Conservation (phyloP, 371 early-diverging fungal genomes). For the Smittium culicis region DNA sequence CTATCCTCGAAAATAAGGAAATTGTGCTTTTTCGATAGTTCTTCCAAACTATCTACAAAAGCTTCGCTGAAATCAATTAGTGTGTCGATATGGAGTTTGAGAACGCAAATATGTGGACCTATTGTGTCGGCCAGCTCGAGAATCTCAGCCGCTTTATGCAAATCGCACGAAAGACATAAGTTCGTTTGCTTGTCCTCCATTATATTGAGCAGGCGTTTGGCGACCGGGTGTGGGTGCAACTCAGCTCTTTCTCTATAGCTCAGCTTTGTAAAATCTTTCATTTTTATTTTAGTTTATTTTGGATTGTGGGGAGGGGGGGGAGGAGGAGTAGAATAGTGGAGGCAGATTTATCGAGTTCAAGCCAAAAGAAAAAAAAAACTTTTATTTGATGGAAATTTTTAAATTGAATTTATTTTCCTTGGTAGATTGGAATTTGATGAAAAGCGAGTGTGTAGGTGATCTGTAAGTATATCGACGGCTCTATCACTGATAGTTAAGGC, state of each 20-base stretch:
- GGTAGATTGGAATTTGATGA: no score
- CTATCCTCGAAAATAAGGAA: slow-evolving; percentile 96
- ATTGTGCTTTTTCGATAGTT: slow-evolving; percentile 66
- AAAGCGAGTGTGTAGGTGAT: no score
- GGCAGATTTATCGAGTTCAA: no score
- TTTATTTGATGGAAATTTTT: no score
- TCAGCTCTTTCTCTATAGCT: slow-evolving; percentile 23
- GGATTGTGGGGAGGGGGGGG: no score
- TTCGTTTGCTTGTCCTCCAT: slow-evolving; percentile 89
- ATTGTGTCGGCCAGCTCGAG: slow-evolving; percentile 69
- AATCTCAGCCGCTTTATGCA: slow-evolving; percentile 71
- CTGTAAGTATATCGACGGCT: no score
- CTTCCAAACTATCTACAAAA: slow-evolving; percentile 50
- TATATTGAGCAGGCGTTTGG: slow-evolving; percentile 53
- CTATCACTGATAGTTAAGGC: no score
- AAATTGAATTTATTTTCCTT: no score
- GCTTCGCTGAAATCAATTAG: slow-evolving; percentile 80
- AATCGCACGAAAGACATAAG: slow-evolving; percentile 78
- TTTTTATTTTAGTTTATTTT: no score
- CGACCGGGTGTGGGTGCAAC: slow-evolving; percentile 36
- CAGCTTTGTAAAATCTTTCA: neutral
- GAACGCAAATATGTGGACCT: slow-evolving; percentile 85
- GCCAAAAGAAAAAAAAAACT: no score
- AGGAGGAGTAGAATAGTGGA: no score
- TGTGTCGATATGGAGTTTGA: slow-evolving; percentile 95